Conservation (phyloP, 2,329 filamentous ascomycete species). For the Grosmannia huntii region DNA sequence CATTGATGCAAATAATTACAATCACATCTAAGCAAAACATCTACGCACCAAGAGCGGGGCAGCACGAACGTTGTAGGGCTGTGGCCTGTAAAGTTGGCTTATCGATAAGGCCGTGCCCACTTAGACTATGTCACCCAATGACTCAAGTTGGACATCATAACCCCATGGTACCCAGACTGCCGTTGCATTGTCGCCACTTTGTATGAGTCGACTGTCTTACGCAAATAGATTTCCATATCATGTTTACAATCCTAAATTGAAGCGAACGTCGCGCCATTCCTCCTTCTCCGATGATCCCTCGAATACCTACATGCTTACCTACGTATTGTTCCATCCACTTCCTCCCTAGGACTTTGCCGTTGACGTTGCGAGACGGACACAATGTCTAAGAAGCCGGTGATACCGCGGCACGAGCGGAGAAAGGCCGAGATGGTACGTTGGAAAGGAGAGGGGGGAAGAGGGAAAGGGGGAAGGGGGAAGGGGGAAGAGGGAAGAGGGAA, state of each 20-base stretch:
- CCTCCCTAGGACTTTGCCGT: conserved; percentile 9
- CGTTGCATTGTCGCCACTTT: background rate
- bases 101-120: background rate
- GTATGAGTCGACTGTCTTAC: background rate
- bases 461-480: no score
- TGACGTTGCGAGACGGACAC: background rate
- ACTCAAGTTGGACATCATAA: no score
- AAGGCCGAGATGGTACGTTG: conserved; percentile 68
- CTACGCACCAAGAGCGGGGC: background rate
- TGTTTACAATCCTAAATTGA: background rate
- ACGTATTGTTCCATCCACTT: conserved; percentile 20
- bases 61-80: no score
- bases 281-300: background rate
- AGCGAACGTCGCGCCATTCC: background rate
- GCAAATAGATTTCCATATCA: background rate
- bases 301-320: background rate
- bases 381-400: conserved; percentile 44
- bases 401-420: conserved; percentile 64
- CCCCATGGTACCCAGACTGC: background rate
- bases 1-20: background rate
- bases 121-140: background rate
- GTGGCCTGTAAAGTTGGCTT: no score
- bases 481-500: no score
- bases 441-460: background rate
- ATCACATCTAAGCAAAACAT: no score